phyloP scores from a whole-genome alignment of 225 moss, liverwort and hornwort species.

The Neckera pumila region DNA sequence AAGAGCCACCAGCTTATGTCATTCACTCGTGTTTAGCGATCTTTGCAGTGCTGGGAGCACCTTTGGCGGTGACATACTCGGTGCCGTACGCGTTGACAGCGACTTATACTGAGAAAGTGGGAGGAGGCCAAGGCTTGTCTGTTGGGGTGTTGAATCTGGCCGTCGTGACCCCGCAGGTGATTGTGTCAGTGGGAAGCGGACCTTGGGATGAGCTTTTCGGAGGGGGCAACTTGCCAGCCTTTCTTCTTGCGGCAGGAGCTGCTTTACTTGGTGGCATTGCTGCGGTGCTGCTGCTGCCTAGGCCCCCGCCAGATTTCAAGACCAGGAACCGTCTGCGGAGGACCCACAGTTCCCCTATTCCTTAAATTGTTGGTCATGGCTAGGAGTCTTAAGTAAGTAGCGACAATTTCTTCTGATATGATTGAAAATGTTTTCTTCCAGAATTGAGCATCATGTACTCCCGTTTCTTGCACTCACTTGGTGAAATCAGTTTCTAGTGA shows the following conservation, averaged over 20 bases:
- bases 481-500: not conserved
- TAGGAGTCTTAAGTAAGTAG: not conserved
- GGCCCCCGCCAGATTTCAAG: slow-evolving; percentile 57
- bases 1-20: slow-evolving; percentile 31
- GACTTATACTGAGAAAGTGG: slow-evolving; percentile 67
- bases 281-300: slow-evolving; percentile 60
- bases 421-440: not conserved
- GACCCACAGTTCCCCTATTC: slow-evolving; percentile 78
- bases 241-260: slow-evolving; percentile 48
- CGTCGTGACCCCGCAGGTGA: slow-evolving; percentile 66
- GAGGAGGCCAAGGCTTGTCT: slow-evolving; percentile 86
- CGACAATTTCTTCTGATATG: not conserved
- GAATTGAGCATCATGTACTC: not conserved
- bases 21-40: slow-evolving; percentile 38
- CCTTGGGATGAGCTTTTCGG: slow-evolving; percentile 79
- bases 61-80: slow-evolving; percentile 82
- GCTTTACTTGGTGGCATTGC: slow-evolving; percentile 53
- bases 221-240: slow-evolving; percentile 84
- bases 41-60: slow-evolving; percentile 59
- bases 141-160: slow-evolving; percentile 84
- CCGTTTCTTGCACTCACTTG: not conserved
- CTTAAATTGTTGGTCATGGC: slow-evolving; percentile 9
- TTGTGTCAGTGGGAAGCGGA: slow-evolving; percentile 69
- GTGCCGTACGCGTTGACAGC: slow-evolving; percentile 81
- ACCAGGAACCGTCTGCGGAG: slow-evolving; percentile 44